Evolutionary conservation across 2,329 filamentous ascomycete species (phyloP), one percentile per base, ranked within the genome.

Genomic region (Kalaharituber pfeilii): DNA sequence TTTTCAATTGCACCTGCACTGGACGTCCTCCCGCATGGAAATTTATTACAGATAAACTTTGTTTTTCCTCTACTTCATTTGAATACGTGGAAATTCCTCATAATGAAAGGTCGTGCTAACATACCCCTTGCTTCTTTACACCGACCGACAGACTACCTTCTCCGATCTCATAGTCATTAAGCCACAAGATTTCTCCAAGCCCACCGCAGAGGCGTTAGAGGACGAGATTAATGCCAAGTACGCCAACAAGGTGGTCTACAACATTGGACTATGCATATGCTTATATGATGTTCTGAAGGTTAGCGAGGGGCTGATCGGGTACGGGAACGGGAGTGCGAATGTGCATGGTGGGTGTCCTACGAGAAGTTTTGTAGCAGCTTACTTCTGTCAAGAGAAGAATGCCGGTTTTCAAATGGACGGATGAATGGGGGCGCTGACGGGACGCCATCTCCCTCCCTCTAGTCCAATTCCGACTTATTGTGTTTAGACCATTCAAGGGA

Each of bases 201-300:
- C 79, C 57, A 93, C 85, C 65, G 77, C 79, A 28, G 77, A 87
- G 59, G 86, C 87, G 1, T 86, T 98, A 59, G 87, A 95, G 69
- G 88, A 98, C 71, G 91, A 91, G 64, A 91, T 98, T 71, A 96
- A 98, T 67, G 76, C 81, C 59, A 98, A 98, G 70, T 98, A 95
- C 69, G 81, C 89, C 56, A 95, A 98, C 71, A 91, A 89, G 70
- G 82, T 86, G 22, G 86, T 98, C 58, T 89, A 94, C 67, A 91
- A 91, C 66, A 81, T 96, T 56, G 91, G 91, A 9, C 80, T 98
- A 3, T 95, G 87, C 66, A 82, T 98, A 62, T 89, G 85, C 66
- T 79, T 98, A 63, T 95, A 91, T 71, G 91, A 96, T 66, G 73
- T 98, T 11, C 72, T 94, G 5, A 85, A 84, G 70, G 80, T 86